Conservation (phyloP, 192 early-diverging fungal genomes). For the Fimicolochytrium jonesii region DNA sequence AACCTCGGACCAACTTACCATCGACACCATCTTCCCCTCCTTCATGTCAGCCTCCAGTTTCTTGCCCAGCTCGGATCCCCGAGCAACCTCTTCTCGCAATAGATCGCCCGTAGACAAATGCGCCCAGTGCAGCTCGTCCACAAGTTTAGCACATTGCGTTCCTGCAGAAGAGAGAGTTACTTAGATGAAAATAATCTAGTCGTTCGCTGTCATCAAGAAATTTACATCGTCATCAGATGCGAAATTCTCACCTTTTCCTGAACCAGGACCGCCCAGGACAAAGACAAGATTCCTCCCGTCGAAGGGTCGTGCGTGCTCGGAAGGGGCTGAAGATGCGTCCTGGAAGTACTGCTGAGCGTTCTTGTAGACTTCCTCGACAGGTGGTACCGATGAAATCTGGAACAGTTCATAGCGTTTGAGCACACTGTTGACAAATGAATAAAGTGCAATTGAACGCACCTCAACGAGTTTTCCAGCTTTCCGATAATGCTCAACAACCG, state of each 20-base stretch:
- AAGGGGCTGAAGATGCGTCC: too few relatives aligned
- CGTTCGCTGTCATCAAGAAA: background rate
- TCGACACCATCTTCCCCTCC: constrained; percentile 61
- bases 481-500: constrained; percentile 46
- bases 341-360: constrained; percentile 22
- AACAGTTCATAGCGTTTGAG: too few relatives aligned
- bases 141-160: constrained; percentile 52
- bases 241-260: constrained; percentile 30
- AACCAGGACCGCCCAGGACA: constrained; percentile 49
- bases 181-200: background rate
- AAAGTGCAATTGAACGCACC: background rate
- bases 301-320: constrained; percentile 30
- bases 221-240: too few relatives aligned
- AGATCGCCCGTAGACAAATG: constrained; percentile 62
- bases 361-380: constrained; percentile 37
- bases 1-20: constrained; percentile 15
- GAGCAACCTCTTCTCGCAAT: constrained; percentile 50
- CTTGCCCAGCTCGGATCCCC: constrained; percentile 36
- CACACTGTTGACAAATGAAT: too few relatives aligned
- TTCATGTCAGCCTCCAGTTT: constrained; percentile 45
- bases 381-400: constrained; percentile 37
- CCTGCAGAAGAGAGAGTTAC: constrained; percentile 23
- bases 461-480: background rate
- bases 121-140: constrained; percentile 34
- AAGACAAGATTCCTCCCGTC: constrained; percentile 40